Evolutionary conservation across 2,329 filamentous ascomycete genomes (phyloP).

Genomic region (Nothophaeocryptopus gaeumannii): DNA sequence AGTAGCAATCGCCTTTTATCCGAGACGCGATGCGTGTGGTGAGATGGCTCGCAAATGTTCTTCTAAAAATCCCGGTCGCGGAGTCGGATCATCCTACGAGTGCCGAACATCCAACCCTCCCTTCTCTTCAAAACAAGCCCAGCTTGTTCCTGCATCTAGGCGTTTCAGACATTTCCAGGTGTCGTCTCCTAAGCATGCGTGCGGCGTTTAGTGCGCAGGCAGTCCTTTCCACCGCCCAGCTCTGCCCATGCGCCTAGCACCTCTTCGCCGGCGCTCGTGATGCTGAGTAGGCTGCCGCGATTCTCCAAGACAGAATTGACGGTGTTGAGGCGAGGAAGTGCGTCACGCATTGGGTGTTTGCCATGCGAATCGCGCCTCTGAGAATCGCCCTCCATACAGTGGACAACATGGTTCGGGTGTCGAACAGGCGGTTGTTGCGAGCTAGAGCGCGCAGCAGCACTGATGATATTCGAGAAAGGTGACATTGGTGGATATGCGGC

Average conservation of each 20-base stretch:
- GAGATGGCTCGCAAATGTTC: too few species aligned
- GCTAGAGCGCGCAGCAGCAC: conserved; percentile 1
- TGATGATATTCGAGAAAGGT: conserved; percentile 14
- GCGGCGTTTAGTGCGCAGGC: conserved; percentile 7
- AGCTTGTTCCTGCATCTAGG: too few species aligned
- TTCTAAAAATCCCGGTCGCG: too few species aligned
- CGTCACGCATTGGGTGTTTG: background rate
- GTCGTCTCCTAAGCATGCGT: too few species aligned
- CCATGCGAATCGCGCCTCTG: background rate
- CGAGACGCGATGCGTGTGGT: too few species aligned
- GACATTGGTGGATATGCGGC: background rate
- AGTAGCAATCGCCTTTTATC: too few species aligned
- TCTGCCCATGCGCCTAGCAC: conserved; percentile 48
- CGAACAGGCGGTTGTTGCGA: background rate
- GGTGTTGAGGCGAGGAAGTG: conserved; percentile 14
- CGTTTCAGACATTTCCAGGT: too few species aligned
- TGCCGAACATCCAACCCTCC: too few species aligned
- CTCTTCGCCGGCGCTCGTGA: conserved; percentile 45
- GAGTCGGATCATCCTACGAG: too few species aligned
- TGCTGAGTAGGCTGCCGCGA: conserved; percentile 25
- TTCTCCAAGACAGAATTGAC: conserved; percentile 13
- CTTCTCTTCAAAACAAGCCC: too few species aligned
- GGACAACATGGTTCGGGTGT: background rate
- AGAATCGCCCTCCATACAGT: too few species aligned
- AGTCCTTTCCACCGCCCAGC: conserved; percentile 37